Base-by-base conservation (phyloP, 345 rosid species). In the Eucalyptus erythrocorys region DNA sequence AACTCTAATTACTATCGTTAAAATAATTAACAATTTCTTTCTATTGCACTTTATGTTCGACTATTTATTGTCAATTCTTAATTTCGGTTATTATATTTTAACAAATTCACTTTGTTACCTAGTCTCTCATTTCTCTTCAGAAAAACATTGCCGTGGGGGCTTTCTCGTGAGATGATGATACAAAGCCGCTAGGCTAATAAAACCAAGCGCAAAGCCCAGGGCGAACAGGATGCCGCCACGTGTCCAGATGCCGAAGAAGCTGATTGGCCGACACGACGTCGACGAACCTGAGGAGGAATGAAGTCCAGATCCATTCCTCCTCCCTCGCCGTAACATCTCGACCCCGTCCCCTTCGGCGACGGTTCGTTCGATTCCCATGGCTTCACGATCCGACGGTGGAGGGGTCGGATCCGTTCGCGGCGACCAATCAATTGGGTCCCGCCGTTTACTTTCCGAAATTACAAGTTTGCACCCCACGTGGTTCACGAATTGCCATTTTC, bases 381-480 rank as follows among this genome's bases (percentile, higher is more conserved):
- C 71, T 64, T 64, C 32, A 30, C 5, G 19, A 64, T 64, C 76
- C 76, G 76, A 64, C 76, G 76, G 76, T 14, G 37, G 40, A n/a
- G 76, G 21, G 40, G 6, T n/a, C 37, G 76, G 40, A n/a, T 17
- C 40, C 76, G 76, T 64, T n/a, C 76, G n/a, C 9, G 37, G 37
- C 37, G 37, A n/a, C 34, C 76, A 1, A 64, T 64, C 76, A n/a
- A 64, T 7, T 32, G 37, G 76, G 76, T 64, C 76, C 76, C 76
- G 4, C 40, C 17, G 37, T 64, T 14, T 64, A 8, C 40, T n/a
- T n/a, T n/a, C 0, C 0, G 10, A 64, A 64, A 4, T n/a, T 64
- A n/a, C 76, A 1, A n/a, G 76, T 64, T 64, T 64, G 76, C 76
- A 64, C 37, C 71, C n/a, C 19, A 1, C 4, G 76, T 59, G 37